A percentile compares a stretch with the other conserved stretches of the same genome.
These are phyloP conservation scores for Nemania sp. DNA, from an alignment of 2,329 filamentous ascomycete species.

Conservation along the genomic window DNA sequence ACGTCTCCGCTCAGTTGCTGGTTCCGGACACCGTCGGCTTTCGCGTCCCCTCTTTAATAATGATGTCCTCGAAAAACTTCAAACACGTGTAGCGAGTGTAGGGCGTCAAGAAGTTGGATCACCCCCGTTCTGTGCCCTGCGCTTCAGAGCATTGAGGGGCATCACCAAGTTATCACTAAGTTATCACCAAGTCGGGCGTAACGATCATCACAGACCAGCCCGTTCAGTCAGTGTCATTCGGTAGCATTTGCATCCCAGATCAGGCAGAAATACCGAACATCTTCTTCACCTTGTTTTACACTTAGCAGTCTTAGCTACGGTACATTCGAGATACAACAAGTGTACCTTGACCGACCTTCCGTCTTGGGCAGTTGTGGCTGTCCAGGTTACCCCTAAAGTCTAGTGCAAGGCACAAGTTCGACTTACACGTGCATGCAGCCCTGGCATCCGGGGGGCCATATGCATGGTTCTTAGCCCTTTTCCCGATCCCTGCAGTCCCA, in stretches of 20 bases:
- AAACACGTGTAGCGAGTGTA: no score
- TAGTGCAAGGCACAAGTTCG: conserved; percentile 1
- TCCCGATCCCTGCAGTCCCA: conserved; percentile 3
- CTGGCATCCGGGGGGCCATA: background rate
- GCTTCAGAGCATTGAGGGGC: background rate
- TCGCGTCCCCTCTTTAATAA: no score
- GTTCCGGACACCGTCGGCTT: no score
- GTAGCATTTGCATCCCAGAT: background rate
- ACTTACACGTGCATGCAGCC: background rate
- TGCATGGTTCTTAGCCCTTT: conserved; percentile 6
- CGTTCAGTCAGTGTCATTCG: background rate
- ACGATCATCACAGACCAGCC: background rate
- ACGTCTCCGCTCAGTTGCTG: no score
- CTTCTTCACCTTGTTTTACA: background rate
- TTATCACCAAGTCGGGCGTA: background rate
- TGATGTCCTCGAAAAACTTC: no score
- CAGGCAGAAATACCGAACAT: background rate
- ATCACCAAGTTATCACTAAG: background rate
- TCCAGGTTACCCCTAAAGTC: no score
- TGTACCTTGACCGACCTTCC: background rate
- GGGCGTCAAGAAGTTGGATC: no score
- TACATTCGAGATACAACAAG: background rate
- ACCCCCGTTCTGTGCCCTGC: no score
- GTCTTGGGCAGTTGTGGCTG: background rate
- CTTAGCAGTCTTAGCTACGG: no score